A percentile compares a stretch with the other conserved stretches of the same genome.
Conservation (phyloP, 306 rosid genomes). For the Begonia fuchsioides region DNA sequence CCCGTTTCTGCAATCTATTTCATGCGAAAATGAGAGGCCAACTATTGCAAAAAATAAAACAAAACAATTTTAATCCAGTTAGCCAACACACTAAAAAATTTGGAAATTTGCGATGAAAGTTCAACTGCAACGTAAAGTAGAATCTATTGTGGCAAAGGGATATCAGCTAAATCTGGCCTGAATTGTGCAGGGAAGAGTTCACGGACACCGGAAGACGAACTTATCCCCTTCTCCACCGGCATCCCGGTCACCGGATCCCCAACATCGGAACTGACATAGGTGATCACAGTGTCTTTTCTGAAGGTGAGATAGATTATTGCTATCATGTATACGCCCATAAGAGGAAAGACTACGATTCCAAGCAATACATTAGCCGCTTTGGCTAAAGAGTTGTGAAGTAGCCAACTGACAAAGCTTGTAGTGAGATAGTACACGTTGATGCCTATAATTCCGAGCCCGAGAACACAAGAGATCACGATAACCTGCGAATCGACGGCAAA, state of each 20-base stretch:
- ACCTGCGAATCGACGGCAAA: conserved; percentile 23
- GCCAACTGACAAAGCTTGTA: conserved; percentile 60
- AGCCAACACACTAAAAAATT: no score
- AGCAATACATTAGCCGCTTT: conserved; percentile 50
- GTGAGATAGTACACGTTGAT: conserved; percentile 72
- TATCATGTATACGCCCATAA: conserved; percentile 42
- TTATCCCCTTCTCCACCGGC: conserved; percentile 34
- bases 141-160: conserved; percentile 28
- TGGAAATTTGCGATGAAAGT: conserved; percentile 53
- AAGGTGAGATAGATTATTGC: conserved; percentile 47
- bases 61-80: no score
- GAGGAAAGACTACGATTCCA: conserved; percentile 63
- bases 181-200: conserved; percentile 16
- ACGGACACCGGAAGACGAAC: conserved; percentile 9
- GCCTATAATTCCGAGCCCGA: conserved; percentile 47
- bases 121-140: conserved; percentile 47
- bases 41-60: no score
- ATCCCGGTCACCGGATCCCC: no score
- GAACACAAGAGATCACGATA: conserved; percentile 53
- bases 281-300: conserved; percentile 48
- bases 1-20: no score
- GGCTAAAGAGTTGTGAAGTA: conserved; percentile 45
- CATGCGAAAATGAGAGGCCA: no score
- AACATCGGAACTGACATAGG: conserved; percentile 26
- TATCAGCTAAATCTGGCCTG: conserved; percentile 50